A percentile compares a stretch with the other conserved stretches of the same genome.
phyloP scores from a whole-genome alignment of 768 basidiomycete genomes.

The Amylocystis lapponica region DNA sequence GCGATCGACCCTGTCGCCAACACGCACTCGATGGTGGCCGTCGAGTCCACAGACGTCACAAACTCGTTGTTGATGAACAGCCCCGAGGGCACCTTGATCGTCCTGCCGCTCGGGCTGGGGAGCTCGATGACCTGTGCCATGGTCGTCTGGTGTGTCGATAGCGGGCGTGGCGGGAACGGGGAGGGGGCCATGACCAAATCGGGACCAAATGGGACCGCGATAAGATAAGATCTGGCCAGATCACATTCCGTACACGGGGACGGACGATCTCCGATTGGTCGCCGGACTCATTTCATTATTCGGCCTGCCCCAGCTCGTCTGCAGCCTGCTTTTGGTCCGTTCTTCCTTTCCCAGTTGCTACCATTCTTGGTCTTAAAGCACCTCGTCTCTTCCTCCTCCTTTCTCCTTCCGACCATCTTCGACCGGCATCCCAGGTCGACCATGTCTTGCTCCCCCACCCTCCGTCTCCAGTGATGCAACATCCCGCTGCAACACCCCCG shows the following conservation, averaged over 20 bases:
- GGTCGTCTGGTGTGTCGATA: too few relatives aligned
- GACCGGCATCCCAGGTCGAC: slow-evolving; percentile 5
- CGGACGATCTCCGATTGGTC: not conserved
- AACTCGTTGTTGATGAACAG: slow-evolving; percentile 93
- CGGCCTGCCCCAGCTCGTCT: too few relatives aligned
- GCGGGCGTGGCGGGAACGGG: too few relatives aligned
- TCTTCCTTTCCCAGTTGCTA: not conserved
- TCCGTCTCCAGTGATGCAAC: not conserved
- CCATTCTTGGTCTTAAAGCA: not conserved
- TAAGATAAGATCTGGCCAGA: not conserved
- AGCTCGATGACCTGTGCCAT: slow-evolving; percentile 19
- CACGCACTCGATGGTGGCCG: slow-evolving; percentile 57
- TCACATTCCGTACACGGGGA: not conserved
- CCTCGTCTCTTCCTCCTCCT: not conserved
- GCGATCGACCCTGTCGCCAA: slow-evolving; percentile 8
- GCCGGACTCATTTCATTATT: too few relatives aligned
- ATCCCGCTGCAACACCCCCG: too few relatives aligned
- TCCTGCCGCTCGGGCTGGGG: slow-evolving; percentile 19
- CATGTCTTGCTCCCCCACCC: slow-evolving; percentile 2
- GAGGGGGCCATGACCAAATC: too few relatives aligned
- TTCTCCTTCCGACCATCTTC: slow-evolving; percentile 4
- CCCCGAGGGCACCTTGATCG: slow-evolving; percentile 67
- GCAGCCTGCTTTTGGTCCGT: too few relatives aligned
- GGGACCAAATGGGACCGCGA: too few relatives aligned
- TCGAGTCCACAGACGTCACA: slow-evolving; percentile 66